Evolutionary conservation across 164 flowering plant genomes (phyloP).

Genomic region (Nymphaea thermarum): DNA sequence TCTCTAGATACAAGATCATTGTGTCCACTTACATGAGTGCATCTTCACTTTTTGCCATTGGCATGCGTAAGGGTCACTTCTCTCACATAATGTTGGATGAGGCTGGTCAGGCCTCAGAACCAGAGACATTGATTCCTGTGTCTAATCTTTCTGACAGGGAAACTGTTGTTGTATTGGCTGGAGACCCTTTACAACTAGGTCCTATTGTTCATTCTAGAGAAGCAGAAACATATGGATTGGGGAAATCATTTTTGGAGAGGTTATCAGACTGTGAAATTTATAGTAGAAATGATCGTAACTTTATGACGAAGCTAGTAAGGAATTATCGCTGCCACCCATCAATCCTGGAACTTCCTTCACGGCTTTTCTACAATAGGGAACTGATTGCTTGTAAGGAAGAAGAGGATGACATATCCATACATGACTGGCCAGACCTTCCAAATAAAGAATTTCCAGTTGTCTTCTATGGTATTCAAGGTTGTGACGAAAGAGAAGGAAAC

Average conservation of each 20-base stretch:
- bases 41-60: constrained; percentile 57
- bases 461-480: constrained; percentile 81
- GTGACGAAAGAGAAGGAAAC: constrained; percentile 91
- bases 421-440: constrained; percentile 32
- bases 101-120: constrained; percentile 98
- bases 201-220: constrained; percentile 65
- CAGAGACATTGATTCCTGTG: constrained; percentile 80
- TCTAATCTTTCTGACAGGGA: constrained; percentile 35
- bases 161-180: constrained; percentile 84
- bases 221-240: constrained; percentile 62
- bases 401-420: constrained; percentile 11
- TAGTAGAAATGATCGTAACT: constrained; percentile 32
- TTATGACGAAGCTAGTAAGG: constrained; percentile 57
- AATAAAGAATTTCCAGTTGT: constrained; percentile 64
- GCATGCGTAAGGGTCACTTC: constrained; percentile 55
- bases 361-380: constrained; percentile 68
- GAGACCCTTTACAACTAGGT: constrained; percentile 92
- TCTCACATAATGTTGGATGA: constrained; percentile 88
- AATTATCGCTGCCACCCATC: constrained; percentile 78
- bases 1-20: constrained; percentile 45
- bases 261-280: constrained; percentile 48
- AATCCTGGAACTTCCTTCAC: constrained; percentile 70
- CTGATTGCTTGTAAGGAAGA: constrained; percentile 56
- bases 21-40: constrained; percentile 87
- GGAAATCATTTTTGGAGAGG: constrained; percentile 78